Base-by-base conservation (phyloP, 371 early-diverging fungal species). In the Apophysomyces elegans region DNA sequence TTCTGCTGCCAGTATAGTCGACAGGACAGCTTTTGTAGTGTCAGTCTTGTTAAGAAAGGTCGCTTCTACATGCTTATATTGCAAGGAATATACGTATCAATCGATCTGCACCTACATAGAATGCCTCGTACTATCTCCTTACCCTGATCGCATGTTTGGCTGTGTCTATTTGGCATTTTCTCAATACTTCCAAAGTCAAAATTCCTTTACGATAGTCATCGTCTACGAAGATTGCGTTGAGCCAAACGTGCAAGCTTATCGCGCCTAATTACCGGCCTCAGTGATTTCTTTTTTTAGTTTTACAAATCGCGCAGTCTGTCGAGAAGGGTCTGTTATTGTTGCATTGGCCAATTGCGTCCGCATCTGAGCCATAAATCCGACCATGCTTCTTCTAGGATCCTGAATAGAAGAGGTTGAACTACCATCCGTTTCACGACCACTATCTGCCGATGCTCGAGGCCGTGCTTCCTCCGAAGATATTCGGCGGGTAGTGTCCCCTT, bases 241-340 rank as follows among this genome's bases (percentile, higher is more conserved):
- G 50, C 4, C 46, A 47, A 14, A 7, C 41, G 5, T 41, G 13
- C 13, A 62, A 13, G 26, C 9, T 11, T 18, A 21, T 50, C 1
- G 32, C 32, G 32, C n/a, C 21, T 21, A 21, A 6, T 16, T 82
- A 84, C 88, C 88, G 62, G 85, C 74, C 43, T 84, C 84, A 35
- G 71, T 64, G 56, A 87, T 82, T 47, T 87, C 88, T 13, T 83
- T 83, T 56, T 78, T 83, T 44, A 80, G 56, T 69, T 81, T 84
- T 45, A 75, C 81, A n/a, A 76, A 62, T 59, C 76, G 67, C 21
- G 76, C 71, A 32, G 68, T 75, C 18, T 77, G 79, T 58, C 77
- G 77, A 1, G 73, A 67, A 14, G 66, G 62, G 16, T 67, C 71
- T 8, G 74, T 69, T 5, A 71, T 76, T 11, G 76, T 68, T 13